phyloP scores from a whole-genome alignment of 306 rosid genomes.

The Canavalia gladiata region DNA sequence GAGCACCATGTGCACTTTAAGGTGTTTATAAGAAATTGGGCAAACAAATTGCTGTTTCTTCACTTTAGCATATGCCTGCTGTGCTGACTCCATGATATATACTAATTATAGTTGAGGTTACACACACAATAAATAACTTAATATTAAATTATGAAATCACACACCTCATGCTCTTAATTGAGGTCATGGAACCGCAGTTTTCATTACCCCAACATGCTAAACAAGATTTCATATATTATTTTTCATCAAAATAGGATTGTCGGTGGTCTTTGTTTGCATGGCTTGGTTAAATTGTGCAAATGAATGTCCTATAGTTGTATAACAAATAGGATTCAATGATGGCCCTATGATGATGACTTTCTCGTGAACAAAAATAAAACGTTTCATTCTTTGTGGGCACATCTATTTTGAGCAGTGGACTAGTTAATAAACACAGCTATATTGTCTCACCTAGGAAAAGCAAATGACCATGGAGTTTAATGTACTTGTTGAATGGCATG shows the following conservation, averaged over 20 bases:
- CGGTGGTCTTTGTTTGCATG: background rate
- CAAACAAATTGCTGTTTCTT: conserved; percentile 3
- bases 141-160: background rate
- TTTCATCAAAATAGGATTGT: background rate
- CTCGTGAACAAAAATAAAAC: background rate
- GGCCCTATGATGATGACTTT: background rate
- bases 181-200: background rate
- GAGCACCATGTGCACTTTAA: conserved; percentile 39
- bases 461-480: background rate
- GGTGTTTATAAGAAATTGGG: background rate
- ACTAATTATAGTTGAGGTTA: background rate
- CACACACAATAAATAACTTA: background rate
- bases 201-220: background rate
- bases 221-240: background rate
- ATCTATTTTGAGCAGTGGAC: background rate
- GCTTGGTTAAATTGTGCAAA: background rate
- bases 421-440: background rate
- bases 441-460: conserved; percentile 13
- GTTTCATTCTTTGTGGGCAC: background rate
- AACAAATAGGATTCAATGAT: conserved; percentile 19
- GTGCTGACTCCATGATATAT: background rate
- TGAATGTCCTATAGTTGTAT: background rate
- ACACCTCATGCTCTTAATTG: background rate
- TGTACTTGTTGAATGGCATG: background rate
- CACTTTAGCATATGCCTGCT: background rate